Evolutionary conservation across 2,329 filamentous ascomycete species (phyloP), one percentile per base, ranked within the genome.

Genomic region (Fusarium musae): DNA sequence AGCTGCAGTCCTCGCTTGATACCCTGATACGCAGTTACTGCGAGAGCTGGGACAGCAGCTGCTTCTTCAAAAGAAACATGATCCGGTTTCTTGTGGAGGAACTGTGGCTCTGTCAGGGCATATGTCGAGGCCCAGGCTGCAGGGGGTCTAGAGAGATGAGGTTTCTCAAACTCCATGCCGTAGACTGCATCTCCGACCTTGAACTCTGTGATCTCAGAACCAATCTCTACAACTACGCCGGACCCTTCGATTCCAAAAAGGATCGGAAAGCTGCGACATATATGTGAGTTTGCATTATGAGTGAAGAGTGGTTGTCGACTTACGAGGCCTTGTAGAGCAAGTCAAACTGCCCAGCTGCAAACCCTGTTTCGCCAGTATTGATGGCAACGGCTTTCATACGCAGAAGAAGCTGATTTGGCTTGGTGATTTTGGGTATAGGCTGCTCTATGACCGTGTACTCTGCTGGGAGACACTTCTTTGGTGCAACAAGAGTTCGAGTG

Each of bases 401-500:
- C 16, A 87, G 66, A 5, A 88, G 76, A 3, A 89, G 78, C 8
- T 88, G 80, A 34, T 84, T 78, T 3, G 85, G 82, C 11, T 79
- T 73, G 6, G 78, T 79, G 54, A 88, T 85, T n/a, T 70, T 72
- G 0, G 87, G 86, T 6, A 83, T 78, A 1, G 86, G 84, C n/a
- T 85, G 62, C 8, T 85, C 82, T 9, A 76, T 66, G 21, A 87
- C 68, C 30, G 84, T 80, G 65, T 83, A 86, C 13, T 67, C 77
- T 1, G 76, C 76, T 1, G 86, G 85, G 9, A 68, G 72, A 69
- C 83, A 82, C 62, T 82, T 81, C 47, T 79, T 83, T 0, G 79
- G 82, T 34, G 84, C 83, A 19, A 84, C 81, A 42, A 87, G 81
- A 10, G 84, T 81, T 66, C 84, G 83, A 83, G 85, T 86, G 3